Evolutionary conservation across 805 yeast species (phyloP), one percentile per base, ranked within the genome.

Genomic region (Starmerella sp.): DNA sequence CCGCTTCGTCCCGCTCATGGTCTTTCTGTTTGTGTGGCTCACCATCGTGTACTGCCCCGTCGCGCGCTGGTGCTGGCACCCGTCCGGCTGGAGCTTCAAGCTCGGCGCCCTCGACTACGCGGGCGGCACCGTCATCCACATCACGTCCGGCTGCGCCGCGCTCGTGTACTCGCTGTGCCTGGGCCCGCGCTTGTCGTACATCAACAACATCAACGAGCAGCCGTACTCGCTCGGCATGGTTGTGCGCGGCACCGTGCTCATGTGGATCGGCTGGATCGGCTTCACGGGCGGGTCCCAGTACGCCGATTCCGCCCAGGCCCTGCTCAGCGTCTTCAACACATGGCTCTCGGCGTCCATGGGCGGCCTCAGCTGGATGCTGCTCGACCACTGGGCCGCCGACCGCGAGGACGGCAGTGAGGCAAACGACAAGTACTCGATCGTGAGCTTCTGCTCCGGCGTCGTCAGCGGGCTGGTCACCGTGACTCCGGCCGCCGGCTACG

Each of bases 401-500:
- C 41, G 36, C 22, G 48, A 49, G 10, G 36, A 13, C 38, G 30
- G 37, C 13, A 41, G 31, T 8, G 41, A 30, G 6, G 30, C 7
- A 22, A 39, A 50, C 14, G 14, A 13, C 22, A 86, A 86, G 67
- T 88, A 95, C 91, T 86, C 96, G 54, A 82, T 95, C 31, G 89
- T 88, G 53, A 97, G 97, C 61, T 77, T 91, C 70, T 89, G 97
- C 71, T 83, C 89, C 52, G 98, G 98, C 66, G 84, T 89, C 57
- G 80, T 93, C 68, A 85, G 95, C 36, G 98, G 97, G 60, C 78
- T 91, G 59, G 97, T 93, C 49, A 93, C 93, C 67, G 83, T 91
- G 60, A 91, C 97, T 2, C 97, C 98, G 48, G 97, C 91, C 60
- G 97, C 97, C 22, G 97, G 97, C 60, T 90, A 75, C 67, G 91